phyloP scores from a whole-genome alignment of 805 yeast species.

The Candida germanica region DNA sequence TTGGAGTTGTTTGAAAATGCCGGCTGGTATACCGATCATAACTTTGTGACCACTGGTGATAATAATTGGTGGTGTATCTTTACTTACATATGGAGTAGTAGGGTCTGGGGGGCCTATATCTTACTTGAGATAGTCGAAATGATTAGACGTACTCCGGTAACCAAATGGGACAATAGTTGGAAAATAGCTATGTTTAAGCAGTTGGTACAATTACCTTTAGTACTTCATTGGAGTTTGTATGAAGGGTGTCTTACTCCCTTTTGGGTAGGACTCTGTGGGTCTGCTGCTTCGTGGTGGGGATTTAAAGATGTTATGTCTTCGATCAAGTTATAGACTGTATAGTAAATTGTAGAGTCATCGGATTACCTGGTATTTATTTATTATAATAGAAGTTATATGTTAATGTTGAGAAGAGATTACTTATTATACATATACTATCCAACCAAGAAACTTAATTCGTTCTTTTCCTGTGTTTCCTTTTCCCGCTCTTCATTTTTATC shows the following conservation, averaged over 20 bases:
- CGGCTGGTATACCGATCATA: constrained; percentile 46
- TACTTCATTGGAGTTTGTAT: constrained; percentile 42
- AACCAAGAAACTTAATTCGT: no score
- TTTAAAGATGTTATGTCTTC: constrained; percentile 35
- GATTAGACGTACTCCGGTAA: constrained; percentile 37
- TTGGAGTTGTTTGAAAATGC: constrained; percentile 41
- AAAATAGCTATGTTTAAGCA: constrained; percentile 34
- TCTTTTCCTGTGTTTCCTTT: no score
- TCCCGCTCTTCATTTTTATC: no score
- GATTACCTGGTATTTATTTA: no score
- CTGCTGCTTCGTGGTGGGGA: constrained; percentile 43
- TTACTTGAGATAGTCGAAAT: constrained; percentile 38
- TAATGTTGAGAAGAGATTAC: no score
- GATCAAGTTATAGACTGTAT: constrained; percentile 22
- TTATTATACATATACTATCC: no score
- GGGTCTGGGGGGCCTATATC: constrained; percentile 44
- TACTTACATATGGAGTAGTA: constrained; percentile 42
- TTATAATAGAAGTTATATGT: background rate
- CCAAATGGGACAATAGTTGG: constrained; percentile 37
- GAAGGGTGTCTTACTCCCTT: constrained; percentile 45
- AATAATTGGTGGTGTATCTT: constrained; percentile 41
- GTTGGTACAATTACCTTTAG: constrained; percentile 39
- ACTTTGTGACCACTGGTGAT: constrained; percentile 42
- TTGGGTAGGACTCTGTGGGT: constrained; percentile 47
- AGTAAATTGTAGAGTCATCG: background rate